A percentile compares a stretch with the other conserved stretches of the same genome.
Evolutionary conservation across 768 basidiomycete genomes (phyloP).

Genomic region (Pulveroboletus frians): DNA sequence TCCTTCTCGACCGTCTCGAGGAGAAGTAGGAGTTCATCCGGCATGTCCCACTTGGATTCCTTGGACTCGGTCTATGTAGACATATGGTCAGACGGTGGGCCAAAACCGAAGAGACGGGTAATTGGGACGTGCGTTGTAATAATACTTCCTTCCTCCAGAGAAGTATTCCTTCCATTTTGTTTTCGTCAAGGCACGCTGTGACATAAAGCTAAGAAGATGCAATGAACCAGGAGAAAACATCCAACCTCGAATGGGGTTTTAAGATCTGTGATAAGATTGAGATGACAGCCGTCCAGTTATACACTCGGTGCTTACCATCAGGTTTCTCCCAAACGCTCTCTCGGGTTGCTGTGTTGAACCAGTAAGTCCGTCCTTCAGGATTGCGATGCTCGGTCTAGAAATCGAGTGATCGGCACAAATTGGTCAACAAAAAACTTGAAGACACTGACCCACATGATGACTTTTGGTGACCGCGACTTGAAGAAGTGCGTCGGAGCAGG

Average conservation of each 20-base stretch:
- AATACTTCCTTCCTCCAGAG: constrained; percentile 86
- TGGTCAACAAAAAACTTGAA: background rate
- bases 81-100: background rate
- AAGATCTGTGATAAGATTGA: constrained; percentile 50
- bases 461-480: constrained; percentile 1
- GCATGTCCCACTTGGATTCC: constrained; percentile 98
- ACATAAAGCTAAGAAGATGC: constrained; percentile 7
- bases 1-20: constrained; percentile 85
- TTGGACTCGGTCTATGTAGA: constrained; percentile 67
- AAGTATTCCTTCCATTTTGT: constrained; percentile 98
- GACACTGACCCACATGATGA: constrained; percentile 30
- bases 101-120: background rate
- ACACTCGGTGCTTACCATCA: constrained; percentile 52
- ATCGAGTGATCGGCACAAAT: constrained; percentile 2
- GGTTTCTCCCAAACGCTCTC: constrained; percentile 99
- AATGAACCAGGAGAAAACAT: background rate
- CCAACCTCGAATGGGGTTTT: constrained; percentile 89
- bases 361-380: constrained; percentile 95
- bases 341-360: constrained; percentile 86
- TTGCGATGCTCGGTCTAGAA: constrained; percentile 87
- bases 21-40: constrained; percentile 82
- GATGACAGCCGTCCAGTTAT: background rate
- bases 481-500: background rate
- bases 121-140: constrained; percentile 62
- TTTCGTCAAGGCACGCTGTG: constrained; percentile 76